phyloP scores from a whole-genome alignment of 257 asterid genomes.

The Misopates orontium region DNA sequence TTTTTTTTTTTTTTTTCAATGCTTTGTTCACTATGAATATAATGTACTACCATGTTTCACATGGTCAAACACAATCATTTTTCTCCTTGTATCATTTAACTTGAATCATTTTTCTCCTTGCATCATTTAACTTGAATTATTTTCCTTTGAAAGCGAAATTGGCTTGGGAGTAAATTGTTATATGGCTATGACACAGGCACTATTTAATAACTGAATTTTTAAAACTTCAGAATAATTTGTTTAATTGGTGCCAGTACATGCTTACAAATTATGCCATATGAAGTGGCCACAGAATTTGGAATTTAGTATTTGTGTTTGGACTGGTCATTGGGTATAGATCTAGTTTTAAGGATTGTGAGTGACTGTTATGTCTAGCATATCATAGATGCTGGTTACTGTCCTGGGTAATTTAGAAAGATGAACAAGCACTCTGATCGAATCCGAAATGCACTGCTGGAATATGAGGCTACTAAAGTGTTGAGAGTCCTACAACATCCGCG shows the following conservation, averaged over 20 bases:
- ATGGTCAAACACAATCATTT: slow-evolving; percentile 3
- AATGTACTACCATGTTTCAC: background rate
- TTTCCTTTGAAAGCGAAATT: background rate
- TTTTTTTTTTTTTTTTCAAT: too few species aligned
- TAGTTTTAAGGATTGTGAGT: too few species aligned
- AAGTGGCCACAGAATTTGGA: slow-evolving; percentile 7
- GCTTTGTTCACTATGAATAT: too few species aligned
- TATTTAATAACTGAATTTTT: background rate
- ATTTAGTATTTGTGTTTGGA: slow-evolving; percentile 7
- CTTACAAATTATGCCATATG: background rate
- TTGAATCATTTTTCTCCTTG: background rate
- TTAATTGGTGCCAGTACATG: slow-evolving; percentile 3
- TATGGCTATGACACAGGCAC: background rate
- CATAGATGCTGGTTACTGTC: background rate
- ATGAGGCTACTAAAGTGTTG: background rate
- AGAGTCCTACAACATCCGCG: background rate
- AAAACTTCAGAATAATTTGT: slow-evolving; percentile 9
- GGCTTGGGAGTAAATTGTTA: background rate
- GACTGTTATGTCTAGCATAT: too few species aligned
- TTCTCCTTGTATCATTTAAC: background rate
- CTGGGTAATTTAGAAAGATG: background rate
- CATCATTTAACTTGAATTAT: background rate
- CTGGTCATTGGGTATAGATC: too few species aligned
- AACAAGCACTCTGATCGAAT: slow-evolving; percentile 1
- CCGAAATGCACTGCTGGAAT: background rate